Base-by-base conservation (phyloP, 345 rosid species). In the Populus tremula region DNA sequence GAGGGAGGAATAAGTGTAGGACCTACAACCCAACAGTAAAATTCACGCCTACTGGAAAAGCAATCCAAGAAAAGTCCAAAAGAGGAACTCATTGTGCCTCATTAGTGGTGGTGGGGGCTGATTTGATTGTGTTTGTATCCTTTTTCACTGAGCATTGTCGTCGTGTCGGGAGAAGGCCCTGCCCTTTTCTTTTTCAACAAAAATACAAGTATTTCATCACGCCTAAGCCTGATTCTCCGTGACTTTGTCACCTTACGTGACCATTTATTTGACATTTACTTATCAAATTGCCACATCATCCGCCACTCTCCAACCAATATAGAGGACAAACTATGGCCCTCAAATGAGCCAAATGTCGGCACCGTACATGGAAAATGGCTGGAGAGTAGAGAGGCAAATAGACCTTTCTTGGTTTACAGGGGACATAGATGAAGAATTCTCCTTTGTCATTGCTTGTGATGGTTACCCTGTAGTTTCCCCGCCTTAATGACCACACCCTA, bases 141-240 rank as follows among this genome's bases (percentile, higher is more conserved):
- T 83, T 87, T 79, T 74, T 83, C 78, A 74, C 87, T 56, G 80
- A 76, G 73, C 39, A 10, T 85, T 86, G 87, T 90, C 90, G 50
- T 61, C 66, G 50, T 90, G 90, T 90, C 88, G 91, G 90, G 43
- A 29, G 77, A 76, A 70, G 81, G 64, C 83, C 76, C 76, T 63
- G 0, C 54, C 18, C 76, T 50, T 53, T 73, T 1, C 64, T 38
- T 67, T 69, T 54, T 25, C 12, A 27, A 20, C 13, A 17, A 7
- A 16, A 8, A 39, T 45, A 45, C 36, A 18, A 43, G 38, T 45
- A 9, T 73, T 81, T 78, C 68, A 72, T 72, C 87, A 77, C 86
- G 89, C 93, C 91, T 83, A 82, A 80, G 89, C 93, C 91, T 85
- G 82, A 82, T 85, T 92, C 87, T 79, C 86, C 90, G 90, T 80